Evolutionary conservation across 176 grass and related monocot genomes (phyloP).

Genomic region (Secale cereale): DNA sequence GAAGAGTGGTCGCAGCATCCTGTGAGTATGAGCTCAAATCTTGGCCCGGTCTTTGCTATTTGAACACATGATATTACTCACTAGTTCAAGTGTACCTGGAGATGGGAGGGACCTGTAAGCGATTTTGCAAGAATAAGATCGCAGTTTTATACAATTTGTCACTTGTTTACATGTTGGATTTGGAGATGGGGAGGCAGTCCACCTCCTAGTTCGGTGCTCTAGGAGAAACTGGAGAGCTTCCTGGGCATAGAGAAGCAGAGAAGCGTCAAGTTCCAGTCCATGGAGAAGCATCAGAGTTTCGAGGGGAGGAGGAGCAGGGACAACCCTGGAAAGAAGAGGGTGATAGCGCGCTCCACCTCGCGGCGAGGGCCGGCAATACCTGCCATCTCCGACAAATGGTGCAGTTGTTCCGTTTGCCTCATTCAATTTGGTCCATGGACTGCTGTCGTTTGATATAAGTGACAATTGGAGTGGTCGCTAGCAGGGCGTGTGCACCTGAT

Average conservation of each 20-base stretch:
- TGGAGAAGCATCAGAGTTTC: conserved; percentile 74
- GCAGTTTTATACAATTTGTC: neutral
- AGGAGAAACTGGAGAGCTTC: conserved; percentile 44
- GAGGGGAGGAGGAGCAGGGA: conserved; percentile 68
- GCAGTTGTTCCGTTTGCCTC: too few species aligned
- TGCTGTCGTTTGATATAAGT: too few species aligned
- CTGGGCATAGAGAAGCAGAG: conserved; percentile 61
- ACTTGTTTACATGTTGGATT: neutral
- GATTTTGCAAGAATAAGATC: conserved; percentile 1
- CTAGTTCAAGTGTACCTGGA: neutral
- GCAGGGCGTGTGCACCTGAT: too few species aligned
- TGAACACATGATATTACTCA: neutral
- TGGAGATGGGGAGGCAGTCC: conserved; percentile 51
- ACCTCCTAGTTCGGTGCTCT: conserved; percentile 29
- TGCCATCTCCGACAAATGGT: conserved; percentile 50
- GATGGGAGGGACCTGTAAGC: neutral
- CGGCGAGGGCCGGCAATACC: conserved; percentile 62
- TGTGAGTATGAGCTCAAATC: too few species aligned
- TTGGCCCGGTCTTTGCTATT: neutral
- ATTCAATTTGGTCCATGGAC: too few species aligned
- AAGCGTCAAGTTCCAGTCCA: conserved; percentile 58
- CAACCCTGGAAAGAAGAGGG: conserved; percentile 59
- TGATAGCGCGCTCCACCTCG: conserved; percentile 59
- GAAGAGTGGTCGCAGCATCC: too few species aligned
- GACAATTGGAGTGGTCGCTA: too few species aligned